phyloP scores from a whole-genome alignment of 192 early-diverging fungal species.

The Funneliformis geosporum region DNA sequence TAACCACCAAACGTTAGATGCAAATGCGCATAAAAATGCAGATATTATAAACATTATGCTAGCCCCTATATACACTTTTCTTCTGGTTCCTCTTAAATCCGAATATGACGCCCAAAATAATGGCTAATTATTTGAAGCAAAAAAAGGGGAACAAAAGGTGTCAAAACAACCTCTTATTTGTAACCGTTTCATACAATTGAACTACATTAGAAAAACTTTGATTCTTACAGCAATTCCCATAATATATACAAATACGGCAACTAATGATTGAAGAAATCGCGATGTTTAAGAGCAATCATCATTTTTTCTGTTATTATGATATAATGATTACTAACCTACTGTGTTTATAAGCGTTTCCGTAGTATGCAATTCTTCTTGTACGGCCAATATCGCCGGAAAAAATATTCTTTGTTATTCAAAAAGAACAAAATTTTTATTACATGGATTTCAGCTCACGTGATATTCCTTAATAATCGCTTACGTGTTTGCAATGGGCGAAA shows the following conservation, averaged over 20 bases:
- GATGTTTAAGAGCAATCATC: neutral
- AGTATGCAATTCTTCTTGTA: constrained; percentile 38
- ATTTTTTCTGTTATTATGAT: neutral
- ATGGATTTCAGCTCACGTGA: neutral
- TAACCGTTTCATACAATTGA: no score
- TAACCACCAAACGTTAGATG: constrained; percentile 38
- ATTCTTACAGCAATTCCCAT: constrained; percentile 15
- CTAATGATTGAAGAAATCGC: neutral
- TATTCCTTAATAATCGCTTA: neutral
- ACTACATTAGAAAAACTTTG: no score
- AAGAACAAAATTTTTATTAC: neutral
- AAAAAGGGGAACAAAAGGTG: neutral
- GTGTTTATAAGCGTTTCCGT: constrained; percentile 33
- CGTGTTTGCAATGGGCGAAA: constrained; percentile 34
- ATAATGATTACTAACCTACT: constrained; percentile 26
- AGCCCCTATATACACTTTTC: constrained; percentile 41
- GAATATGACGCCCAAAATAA: constrained; percentile 46
- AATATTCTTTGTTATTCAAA: constrained; percentile 33
- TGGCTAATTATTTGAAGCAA: constrained; percentile 10
- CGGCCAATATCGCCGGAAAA: constrained; percentile 40
- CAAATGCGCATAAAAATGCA: constrained; percentile 34
- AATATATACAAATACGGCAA: constrained; percentile 8
- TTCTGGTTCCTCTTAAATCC: constrained; percentile 37
- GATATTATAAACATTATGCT: constrained; percentile 41
- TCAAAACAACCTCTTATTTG: no score